Evolutionary conservation across 1,284 basidiomycete species (phyloP).

Genomic region (Leucoagaricus sp.): DNA sequence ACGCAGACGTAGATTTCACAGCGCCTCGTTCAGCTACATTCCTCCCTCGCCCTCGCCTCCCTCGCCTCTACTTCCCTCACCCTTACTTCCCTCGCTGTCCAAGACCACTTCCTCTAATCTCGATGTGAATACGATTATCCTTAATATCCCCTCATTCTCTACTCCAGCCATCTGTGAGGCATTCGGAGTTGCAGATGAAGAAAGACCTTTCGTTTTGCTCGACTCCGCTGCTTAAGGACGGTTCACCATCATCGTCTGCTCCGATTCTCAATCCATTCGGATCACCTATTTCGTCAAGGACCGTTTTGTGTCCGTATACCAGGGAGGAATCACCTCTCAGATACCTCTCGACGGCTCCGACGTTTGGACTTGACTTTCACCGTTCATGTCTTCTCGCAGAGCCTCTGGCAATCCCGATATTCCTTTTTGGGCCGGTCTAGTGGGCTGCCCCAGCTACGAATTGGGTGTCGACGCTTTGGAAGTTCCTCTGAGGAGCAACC

Average conservation of each 20-base stretch:
- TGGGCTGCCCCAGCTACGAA: constrained; percentile 76
- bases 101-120: too few species aligned
- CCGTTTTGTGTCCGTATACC: too few species aligned
- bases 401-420: constrained; percentile 50
- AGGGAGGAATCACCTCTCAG: too few species aligned
- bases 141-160: constrained; percentile 40
- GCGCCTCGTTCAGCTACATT: too few species aligned
- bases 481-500: constrained; percentile 21
- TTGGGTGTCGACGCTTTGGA: constrained; percentile 49
- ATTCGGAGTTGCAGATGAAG: constrained; percentile 57
- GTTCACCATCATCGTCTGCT: constrained; percentile 67
- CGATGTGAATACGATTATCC: too few species aligned
- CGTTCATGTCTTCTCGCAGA: too few species aligned
- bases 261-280: constrained; percentile 50
- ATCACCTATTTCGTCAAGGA: constrained; percentile 62
- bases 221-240: constrained; percentile 79
- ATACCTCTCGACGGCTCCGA: constrained; percentile 48
- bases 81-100: too few species aligned
- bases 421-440: constrained; percentile 80
- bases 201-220: constrained; percentile 66
- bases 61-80: not conserved
- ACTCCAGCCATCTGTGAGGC: constrained; percentile 62
- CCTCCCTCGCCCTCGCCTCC: constrained; percentile 41
- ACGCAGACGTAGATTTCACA: too few species aligned
- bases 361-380: too few species aligned